These are phyloP conservation scores for Scutellaria galericulata DNA, from an alignment of 257 asterid genomes.

Conservation along the genomic window DNA sequence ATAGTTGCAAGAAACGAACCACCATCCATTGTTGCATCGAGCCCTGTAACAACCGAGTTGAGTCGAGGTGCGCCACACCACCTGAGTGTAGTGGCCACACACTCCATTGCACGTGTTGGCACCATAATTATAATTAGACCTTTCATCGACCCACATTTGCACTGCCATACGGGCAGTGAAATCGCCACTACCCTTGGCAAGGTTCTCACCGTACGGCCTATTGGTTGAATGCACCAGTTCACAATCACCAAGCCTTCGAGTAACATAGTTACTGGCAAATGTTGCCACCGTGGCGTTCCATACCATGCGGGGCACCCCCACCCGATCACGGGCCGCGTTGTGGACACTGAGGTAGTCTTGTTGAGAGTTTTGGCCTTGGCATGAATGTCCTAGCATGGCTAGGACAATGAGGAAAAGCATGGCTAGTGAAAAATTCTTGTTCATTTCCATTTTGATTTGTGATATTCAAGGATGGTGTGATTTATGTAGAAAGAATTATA, in stretches of 20 bases:
- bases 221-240: conserved; percentile 43
- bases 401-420: conserved; percentile 19
- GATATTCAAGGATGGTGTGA: not conserved
- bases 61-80: conserved; percentile 42
- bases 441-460: conserved; percentile 28
- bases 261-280: conserved; percentile 50
- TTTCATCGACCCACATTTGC: conserved; percentile 46
- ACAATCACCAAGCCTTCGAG: conserved; percentile 41
- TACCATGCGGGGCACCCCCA: conserved; percentile 44
- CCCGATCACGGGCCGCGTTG: conserved; percentile 47
- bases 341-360: conserved; percentile 48
- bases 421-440: conserved; percentile 18
- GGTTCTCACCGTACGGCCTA: conserved; percentile 47
- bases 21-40: conserved; percentile 33
- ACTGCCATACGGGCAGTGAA: conserved; percentile 41
- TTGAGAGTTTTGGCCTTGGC: conserved; percentile 42
- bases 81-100: conserved; percentile 45
- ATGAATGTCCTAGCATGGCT: conserved; percentile 9
- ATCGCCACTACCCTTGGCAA: conserved; percentile 37
- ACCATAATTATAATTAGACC: conserved; percentile 31
- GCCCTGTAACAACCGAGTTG: conserved; percentile 41
- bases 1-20: conserved; percentile 47
- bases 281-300: conserved; percentile 52
- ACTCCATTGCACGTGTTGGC: conserved; percentile 39
- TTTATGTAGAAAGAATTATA: not conserved